A percentile compares a stretch with the other conserved stretches of the same genome.
Evolutionary conservation across 2,329 filamentous ascomycete species (phyloP).

Genomic region (Aspergillus ibericus): DNA sequence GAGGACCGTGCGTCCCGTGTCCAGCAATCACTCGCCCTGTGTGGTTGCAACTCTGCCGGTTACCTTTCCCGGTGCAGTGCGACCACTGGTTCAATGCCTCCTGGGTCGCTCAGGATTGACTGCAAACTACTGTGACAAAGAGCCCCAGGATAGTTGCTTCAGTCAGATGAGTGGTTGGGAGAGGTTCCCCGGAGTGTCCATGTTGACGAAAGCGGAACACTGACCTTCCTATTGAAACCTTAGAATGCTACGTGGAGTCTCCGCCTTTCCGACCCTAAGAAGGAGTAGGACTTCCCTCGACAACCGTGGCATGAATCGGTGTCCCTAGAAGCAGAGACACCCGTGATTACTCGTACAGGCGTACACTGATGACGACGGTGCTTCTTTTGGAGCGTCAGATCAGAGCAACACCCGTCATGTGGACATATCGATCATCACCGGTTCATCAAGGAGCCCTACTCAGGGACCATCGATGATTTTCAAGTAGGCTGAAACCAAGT

Average conservation of each 20-base stretch:
- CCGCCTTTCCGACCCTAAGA: not conserved
- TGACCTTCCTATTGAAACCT: not conserved
- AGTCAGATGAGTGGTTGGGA: not conserved
- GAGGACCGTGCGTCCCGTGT: not conserved
- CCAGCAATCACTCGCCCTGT: not conserved
- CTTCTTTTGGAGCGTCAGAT: not conserved
- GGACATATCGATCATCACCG: not conserved
- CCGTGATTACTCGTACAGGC: not conserved
- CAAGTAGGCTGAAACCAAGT: constrained; percentile 5
- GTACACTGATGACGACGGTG: not conserved
- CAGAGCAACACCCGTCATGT: not conserved
- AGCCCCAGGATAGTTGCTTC: not conserved
- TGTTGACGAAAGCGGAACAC: not conserved
- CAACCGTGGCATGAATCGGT: not conserved
- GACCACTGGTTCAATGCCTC: not conserved
- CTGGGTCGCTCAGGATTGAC: not conserved
- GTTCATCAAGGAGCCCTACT: not conserved
- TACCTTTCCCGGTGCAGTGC: not conserved
- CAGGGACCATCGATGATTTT: not conserved
- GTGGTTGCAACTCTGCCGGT: not conserved
- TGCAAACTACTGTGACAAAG: not conserved
- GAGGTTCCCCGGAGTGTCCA: not conserved
- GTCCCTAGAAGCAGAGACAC: not conserved
- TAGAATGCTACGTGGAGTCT: not conserved
- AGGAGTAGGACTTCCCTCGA: not conserved